These are phyloP conservation scores for Fusarium sp. DNA, from an alignment of 2,329 filamentous ascomycete species.

Conservation along the genomic window DNA sequence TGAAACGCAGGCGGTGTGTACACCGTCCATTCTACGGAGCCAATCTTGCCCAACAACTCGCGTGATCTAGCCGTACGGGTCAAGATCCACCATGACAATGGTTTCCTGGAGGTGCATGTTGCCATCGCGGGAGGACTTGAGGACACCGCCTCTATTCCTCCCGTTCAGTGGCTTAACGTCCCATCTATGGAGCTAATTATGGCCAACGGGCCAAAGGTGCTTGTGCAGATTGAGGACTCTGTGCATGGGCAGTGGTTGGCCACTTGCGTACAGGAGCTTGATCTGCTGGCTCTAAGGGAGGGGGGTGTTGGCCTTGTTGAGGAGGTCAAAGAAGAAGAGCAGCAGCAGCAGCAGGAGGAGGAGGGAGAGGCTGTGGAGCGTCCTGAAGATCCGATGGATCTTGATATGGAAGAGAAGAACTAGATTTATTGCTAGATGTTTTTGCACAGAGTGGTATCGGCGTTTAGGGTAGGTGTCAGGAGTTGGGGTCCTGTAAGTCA, in stretches of 20 bases:
- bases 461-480: not conserved
- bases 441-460: too few relatives aligned
- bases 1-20: not conserved
- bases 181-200: not conserved
- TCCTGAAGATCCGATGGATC: not conserved
- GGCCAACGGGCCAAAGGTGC: not conserved
- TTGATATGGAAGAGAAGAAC: not conserved
- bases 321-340: not conserved
- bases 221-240: conserved; percentile 11
- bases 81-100: not conserved
- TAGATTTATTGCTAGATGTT: not conserved
- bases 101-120: not conserved
- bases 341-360: fast-evolving
- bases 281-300: not conserved
- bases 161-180: not conserved
- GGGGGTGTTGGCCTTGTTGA: not conserved
- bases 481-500: not conserved
- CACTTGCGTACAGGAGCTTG: conserved; percentile 1
- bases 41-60: conserved; percentile 6
- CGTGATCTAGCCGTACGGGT: not conserved
- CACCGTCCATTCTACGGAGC: not conserved
- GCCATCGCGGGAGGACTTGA: not conserved
- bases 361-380: not conserved
- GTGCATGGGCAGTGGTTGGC: conserved; percentile 12
- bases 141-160: not conserved